Conservation (phyloP, 202 grass and related monocot genomes). For the Musa balbisiana region DNA sequence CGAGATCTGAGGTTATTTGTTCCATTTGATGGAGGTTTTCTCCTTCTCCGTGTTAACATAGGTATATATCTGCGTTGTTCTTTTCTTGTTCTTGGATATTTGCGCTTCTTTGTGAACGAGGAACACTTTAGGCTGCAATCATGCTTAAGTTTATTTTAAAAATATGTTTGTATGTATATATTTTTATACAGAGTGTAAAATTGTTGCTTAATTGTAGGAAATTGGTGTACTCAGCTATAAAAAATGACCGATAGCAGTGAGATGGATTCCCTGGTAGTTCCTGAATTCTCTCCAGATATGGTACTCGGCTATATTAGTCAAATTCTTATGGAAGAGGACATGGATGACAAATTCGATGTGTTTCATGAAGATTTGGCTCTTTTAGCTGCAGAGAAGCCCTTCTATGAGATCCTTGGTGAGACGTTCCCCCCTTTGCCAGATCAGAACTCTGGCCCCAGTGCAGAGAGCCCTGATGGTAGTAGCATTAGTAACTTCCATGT, state of each 20-base stretch:
- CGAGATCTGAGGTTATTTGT: no score
- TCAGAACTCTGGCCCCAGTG: not conserved
- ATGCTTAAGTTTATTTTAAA: no score
- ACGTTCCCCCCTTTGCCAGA: not conserved
- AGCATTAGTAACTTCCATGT: not conserved
- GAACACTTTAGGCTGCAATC: no score
- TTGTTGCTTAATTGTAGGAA: no score
- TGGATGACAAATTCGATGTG: conserved; percentile 18
- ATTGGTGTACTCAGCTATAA: no score
- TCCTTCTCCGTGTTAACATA: no score
- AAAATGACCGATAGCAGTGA: not conserved
- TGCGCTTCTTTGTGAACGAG: no score
- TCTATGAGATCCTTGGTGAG: conserved; percentile 17
- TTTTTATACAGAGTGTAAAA: no score
- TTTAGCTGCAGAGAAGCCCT: conserved; percentile 18
- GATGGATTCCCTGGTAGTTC: not conserved
- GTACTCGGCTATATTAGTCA: conserved; percentile 18
- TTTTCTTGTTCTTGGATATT: no score
- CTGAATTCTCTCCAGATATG: not conserved
- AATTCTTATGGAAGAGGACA: conserved; percentile 20
- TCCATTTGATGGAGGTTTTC: no score
- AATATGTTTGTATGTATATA: no score
- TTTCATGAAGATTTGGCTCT: conserved; percentile 14
- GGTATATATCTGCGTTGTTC: no score
- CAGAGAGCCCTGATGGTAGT: not conserved